Conservation (phyloP, 2,329 filamentous ascomycete genomes). For the Monosporascus sp. region DNA sequence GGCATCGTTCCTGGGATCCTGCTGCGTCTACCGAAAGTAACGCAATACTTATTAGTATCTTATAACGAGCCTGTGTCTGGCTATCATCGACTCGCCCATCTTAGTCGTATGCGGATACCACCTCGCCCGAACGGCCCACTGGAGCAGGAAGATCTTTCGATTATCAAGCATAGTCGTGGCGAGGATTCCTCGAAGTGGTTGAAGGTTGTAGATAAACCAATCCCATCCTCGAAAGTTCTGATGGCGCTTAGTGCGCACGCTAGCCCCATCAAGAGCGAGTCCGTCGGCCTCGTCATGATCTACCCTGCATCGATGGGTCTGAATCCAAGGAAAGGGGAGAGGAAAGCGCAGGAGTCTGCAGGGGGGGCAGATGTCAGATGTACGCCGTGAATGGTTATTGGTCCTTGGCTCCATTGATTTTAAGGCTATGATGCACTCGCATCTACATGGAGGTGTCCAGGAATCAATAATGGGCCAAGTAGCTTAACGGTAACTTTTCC, state of each 20-base stretch:
- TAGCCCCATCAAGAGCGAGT: background rate
- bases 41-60: background rate
- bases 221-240: background rate
- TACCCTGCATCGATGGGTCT: background rate
- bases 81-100: background rate
- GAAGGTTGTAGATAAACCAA: background rate
- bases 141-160: background rate
- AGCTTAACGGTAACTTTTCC: too few species aligned
- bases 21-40: background rate
- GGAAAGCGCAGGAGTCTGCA: too few species aligned
- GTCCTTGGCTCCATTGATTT: too few species aligned
- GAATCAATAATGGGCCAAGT: too few species aligned
- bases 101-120: background rate
- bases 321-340: too few species aligned
- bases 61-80: background rate
- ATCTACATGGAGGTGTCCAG: too few species aligned
- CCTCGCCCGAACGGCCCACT: background rate
- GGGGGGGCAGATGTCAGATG: too few species aligned
- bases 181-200: background rate
- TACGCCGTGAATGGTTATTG: too few species aligned
- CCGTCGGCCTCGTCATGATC: background rate
- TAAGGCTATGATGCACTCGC: too few species aligned
- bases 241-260: background rate
- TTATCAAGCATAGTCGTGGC: background rate
- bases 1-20: background rate